Evolutionary conservation across 495 filamentous ascomycete genomes (phyloP), one percentile per base, ranked within the genome.

Genomic region (Tirmania nivea): DNA sequence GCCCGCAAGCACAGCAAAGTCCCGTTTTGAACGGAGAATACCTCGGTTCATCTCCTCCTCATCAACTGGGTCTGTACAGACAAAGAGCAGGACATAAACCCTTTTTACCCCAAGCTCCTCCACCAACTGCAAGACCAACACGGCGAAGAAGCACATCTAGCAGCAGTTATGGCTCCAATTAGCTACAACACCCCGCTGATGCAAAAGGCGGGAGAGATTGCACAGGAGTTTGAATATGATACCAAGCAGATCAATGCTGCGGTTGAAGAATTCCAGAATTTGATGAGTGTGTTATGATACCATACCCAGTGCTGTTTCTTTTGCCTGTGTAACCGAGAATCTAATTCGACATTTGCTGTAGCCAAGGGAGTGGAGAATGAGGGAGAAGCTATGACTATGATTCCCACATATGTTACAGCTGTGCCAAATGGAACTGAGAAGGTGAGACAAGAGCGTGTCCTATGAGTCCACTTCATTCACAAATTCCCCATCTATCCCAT

Each of bases 351-450:
- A 92, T 74, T 90, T 84, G n/a, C 68, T 92, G 63, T 66, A 49
- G 51, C 61, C 10, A 66, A 77, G 49, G 63, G 66, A 49, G 49
- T 65, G 12, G 66, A 77, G 49, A 80, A 83, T 64, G 76, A 85
- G 60, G 80, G 80, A 49, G 78, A 83, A 3, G 84, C 81, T 52
- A 68, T 97, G 74, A 84, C 79, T 68, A 92, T 96, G 70, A 97
- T 97, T 60, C 90, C 90, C 0, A 94, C 90, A 20, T 97, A 89
- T 65, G 89, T 97, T 39, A 95, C 90, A 2, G 78, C 75, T 10
- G 92, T 96, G 3, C 92, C 90, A 58, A 94, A 96, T 77, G 90
- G 90, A 57, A 94, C 88, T 2, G 90, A 97, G 64, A 93, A 94
- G 79, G 80, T 82, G 61, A 31, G 25, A 31, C 25, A 31, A 31